Base-by-base conservation (phyloP, 805 yeast species). In the Candida boidinii region DNA sequence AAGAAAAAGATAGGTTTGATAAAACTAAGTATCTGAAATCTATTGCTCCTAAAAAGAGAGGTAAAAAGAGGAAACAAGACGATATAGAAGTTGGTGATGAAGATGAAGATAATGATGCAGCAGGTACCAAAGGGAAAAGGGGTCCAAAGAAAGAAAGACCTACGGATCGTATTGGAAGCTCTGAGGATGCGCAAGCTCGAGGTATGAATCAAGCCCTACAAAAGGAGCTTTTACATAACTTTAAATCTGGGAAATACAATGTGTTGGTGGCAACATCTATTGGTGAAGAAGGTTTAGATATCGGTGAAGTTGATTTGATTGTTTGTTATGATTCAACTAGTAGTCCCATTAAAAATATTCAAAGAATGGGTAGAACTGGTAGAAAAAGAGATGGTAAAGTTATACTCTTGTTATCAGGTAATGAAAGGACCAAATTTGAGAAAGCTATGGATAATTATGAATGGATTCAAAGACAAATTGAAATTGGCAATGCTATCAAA, bases 241-340 rank as follows among this genome's bases (percentile, higher is more conserved):
- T 92, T 58, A 83, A 79, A 46, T 48, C 56, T 0, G 96, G 95
- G 7, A 64, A 56, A 1, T 73, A 73, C 47, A 94, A 92, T 49
- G 76, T 85, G 7, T 60, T 92, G 15, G 95, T 92, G 5, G 96
- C 97, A 4, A 92, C 99, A 0, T 87, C 96, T 0, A 90, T 92
- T 50, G 99, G 97, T 29, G 99, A 92, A 54, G 99, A 92, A 64
- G 99, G 99, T 28, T 67, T 92, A 42, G 98, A 92, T 63, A 94
- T 92, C 43, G 98, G 98, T 21, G 96, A 94, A 53, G 99, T 92
- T 33, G 98, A 92, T 55, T 53, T 92, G 46, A 90, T 92, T 44
- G 68, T 92, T 7, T 88, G 96, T 51, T 92, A 76, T 56, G 98
- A 92, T 49, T 84, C 95, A 1, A 87, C 96, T 0, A 69, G 87